A percentile compares a stretch with the other conserved stretches of the same genome.
Conservation (phyloP, 257 asterid genomes). For the Solanum ossicruentum region DNA sequence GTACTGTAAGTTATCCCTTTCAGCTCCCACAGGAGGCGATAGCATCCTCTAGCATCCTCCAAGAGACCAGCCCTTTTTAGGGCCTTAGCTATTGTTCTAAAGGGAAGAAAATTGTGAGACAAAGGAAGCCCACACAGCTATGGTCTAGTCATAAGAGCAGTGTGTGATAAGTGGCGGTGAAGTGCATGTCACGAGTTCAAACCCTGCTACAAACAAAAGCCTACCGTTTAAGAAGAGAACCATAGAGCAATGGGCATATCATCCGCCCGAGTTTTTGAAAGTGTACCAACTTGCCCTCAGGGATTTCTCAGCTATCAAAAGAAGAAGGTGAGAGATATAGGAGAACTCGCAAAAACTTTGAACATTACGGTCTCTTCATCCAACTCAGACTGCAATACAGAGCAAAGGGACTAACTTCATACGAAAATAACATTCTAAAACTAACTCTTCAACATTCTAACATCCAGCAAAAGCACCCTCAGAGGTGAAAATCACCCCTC, state of each 20-base stretch:
- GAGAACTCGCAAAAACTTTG: not conserved
- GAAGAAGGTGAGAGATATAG: not conserved
- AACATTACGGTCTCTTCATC: not conserved
- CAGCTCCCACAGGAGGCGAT: not conserved
- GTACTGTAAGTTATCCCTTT: not conserved
- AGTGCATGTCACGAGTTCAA: not conserved
- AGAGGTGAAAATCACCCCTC: not conserved
- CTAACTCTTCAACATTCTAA: not conserved
- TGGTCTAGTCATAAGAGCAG: not conserved
- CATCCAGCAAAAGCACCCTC: not conserved
- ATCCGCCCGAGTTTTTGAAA: not conserved
- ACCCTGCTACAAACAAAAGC: not conserved
- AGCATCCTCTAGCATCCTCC: not conserved
- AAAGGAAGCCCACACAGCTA: not conserved
- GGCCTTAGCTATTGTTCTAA: not conserved
- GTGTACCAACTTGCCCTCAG: not conserved
- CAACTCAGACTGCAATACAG: not conserved
- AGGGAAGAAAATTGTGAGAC: not conserved
- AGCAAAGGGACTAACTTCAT: not conserved
- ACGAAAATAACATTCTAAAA: not conserved
- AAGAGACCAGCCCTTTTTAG: not conserved
- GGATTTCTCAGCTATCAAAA: not conserved
- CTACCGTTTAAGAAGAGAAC: not conserved
- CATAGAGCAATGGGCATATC: not conserved
- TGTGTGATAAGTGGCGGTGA: not conserved